Conservation (phyloP, 1,284 basidiomycete genomes). For the Albatrellus sp. region DNA sequence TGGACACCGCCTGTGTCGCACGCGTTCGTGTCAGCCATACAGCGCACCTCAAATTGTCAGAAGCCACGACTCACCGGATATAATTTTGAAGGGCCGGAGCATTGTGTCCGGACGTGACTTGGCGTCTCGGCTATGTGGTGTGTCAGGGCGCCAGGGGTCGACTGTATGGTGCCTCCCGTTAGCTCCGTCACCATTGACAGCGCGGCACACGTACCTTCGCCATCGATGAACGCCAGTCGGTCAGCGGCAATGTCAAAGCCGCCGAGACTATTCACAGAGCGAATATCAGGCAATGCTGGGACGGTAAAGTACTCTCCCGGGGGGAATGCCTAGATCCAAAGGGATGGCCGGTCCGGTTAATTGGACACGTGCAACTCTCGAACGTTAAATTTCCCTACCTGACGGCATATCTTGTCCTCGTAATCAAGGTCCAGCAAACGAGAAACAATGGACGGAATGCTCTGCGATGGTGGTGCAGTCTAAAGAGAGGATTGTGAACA, state of each 20-base stretch:
- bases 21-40: neutral
- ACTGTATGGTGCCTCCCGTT: slow-evolving; percentile 26
- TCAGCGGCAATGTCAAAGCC: slow-evolving; percentile 67
- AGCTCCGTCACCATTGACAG: neutral
- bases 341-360: neutral
- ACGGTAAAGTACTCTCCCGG: slow-evolving; percentile 67
- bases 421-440: slow-evolving; percentile 66
- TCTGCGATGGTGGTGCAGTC: slow-evolving; percentile 56
- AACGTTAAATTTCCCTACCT: slow-evolving; percentile 30
- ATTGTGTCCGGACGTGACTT: slow-evolving; percentile 59
- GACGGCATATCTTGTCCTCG: slow-evolving; percentile 69
- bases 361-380: neutral
- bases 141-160: slow-evolving; percentile 84
- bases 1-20: slow-evolving; percentile 62
- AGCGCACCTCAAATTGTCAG: neutral
- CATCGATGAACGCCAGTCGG: slow-evolving; percentile 79
- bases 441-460: slow-evolving; percentile 64
- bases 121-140: slow-evolving; percentile 77
- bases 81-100: slow-evolving; percentile 75
- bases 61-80: slow-evolving; percentile 47
- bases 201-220: slow-evolving; percentile 40
- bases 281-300: slow-evolving; percentile 65
- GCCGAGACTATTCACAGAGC: slow-evolving; percentile 68
- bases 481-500: slow-evolving; percentile 17
- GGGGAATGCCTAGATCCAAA: slow-evolving; percentile 55